Conservation (phyloP, 2,329 filamentous ascomycete genomes). For the Phialocephala subalpina region DNA sequence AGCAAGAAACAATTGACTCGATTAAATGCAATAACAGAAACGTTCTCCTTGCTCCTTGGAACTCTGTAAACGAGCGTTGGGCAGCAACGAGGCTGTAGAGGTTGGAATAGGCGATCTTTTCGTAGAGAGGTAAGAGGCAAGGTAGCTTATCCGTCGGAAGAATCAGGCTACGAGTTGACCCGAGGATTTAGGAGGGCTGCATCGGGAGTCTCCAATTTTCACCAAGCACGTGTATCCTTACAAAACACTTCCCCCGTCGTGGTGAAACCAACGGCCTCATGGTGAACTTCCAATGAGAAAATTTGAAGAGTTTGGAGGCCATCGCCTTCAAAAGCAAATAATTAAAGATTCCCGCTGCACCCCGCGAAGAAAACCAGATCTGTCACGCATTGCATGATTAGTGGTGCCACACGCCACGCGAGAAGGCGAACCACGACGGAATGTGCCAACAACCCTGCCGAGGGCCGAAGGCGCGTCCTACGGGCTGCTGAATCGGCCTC, state of each 20-base stretch:
- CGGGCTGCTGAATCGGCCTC: constrained; percentile 10
- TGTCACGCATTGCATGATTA: constrained; percentile 15
- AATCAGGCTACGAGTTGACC: neutral
- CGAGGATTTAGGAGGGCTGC: neutral
- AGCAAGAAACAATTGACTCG: constrained; percentile 10
- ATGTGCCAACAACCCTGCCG: constrained; percentile 14
- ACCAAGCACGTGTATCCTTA: neutral
- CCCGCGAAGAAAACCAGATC: constrained; percentile 19
- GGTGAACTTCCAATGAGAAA: constrained; percentile 18
- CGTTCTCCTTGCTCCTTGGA: neutral
- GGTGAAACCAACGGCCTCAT: neutral
- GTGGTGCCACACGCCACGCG: constrained; percentile 13
- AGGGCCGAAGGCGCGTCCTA: constrained; percentile 15
- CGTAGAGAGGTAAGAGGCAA: constrained; percentile 6
- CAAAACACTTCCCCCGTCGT: neutral
- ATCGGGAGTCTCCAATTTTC: neutral
- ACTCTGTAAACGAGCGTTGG: constrained; percentile 16
- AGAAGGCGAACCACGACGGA: constrained; percentile 17
- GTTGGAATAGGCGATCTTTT: neutral
- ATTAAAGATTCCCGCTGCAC: constrained; percentile 15
- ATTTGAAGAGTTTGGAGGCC: neutral
- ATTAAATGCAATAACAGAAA: constrained; percentile 7
- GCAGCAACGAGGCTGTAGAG: constrained; percentile 24
- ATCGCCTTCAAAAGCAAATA: constrained; percentile 15
- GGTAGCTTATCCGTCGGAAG: neutral